phyloP scores from a whole-genome alignment of 306 rosid genomes.

The Casuarina equisetifolia region DNA sequence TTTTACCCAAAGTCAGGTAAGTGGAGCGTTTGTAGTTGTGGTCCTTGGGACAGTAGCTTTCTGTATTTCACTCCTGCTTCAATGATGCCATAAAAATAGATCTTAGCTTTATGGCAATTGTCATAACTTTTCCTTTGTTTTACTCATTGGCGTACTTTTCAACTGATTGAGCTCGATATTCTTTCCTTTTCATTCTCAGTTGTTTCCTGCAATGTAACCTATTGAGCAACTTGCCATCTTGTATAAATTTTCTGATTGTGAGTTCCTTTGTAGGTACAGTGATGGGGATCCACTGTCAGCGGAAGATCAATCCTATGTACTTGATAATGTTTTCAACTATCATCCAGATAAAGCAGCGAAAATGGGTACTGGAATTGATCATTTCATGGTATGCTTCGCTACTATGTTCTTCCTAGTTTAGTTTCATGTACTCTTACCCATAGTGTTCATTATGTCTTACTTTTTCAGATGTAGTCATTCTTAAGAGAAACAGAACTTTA shows the following conservation, averaged over 20 bases:
- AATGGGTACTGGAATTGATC: constrained; percentile 83
- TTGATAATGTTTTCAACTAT: constrained; percentile 67
- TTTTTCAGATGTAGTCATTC: not conserved
- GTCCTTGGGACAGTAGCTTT: not conserved
- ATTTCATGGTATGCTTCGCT: constrained; percentile 63
- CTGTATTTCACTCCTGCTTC: not conserved
- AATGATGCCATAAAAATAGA: constrained; percentile 3
- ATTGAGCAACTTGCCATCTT: constrained; percentile 4
- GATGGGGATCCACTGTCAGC: constrained; percentile 84
- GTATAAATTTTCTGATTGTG: constrained; percentile 24
- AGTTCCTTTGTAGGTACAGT: constrained; percentile 53
- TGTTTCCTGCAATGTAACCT: constrained; percentile 9
- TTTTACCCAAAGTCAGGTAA: constrained; percentile 17
- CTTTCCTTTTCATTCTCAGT: not conserved
- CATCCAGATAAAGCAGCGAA: constrained; percentile 87
- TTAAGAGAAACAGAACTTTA: not conserved
- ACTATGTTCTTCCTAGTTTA: constrained; percentile 7
- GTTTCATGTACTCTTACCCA: not conserved
- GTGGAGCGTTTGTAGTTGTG: constrained; percentile 11
- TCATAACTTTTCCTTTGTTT: constrained; percentile 3
- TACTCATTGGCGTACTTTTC: not conserved
- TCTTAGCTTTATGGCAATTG: constrained; percentile 10
- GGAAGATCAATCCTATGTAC: constrained; percentile 62
- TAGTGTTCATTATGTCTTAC: not conserved
- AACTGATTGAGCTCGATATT: not conserved